These are phyloP conservation scores for Saccharomyces eubayanus DNA, from an alignment of 805 yeast genomes.

Conservation along the genomic window DNA sequence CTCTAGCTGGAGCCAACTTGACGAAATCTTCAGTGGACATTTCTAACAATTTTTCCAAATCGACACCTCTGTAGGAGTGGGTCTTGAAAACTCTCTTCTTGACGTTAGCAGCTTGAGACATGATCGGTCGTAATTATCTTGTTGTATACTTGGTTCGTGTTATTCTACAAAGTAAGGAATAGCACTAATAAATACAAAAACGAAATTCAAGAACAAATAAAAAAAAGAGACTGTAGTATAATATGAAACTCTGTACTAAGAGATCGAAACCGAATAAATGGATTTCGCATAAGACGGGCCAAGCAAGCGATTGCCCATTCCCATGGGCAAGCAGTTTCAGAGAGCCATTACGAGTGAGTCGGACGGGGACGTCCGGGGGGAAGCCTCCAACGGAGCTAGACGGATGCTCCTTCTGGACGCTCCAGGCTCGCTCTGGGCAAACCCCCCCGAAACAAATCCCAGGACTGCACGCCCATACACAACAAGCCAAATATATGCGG, in stretches of 20 bases:
- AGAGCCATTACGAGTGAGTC: neutral
- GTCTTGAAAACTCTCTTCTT: conserved; percentile 91
- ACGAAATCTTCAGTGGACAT: conserved; percentile 94
- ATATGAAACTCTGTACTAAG: neutral
- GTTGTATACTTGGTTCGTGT: conserved; percentile 1
- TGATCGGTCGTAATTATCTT: conserved; percentile 2
- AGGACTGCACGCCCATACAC: neutral
- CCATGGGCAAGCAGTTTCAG: neutral
- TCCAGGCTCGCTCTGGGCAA: neutral
- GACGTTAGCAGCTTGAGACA: conserved; percentile 32
- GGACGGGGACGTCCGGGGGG: neutral
- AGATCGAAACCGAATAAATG: neutral
- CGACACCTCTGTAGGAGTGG: conserved; percentile 98
- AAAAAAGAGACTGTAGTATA: neutral
- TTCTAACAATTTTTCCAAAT: conserved; percentile 86
- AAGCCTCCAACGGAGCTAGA: neutral
- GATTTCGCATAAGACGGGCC: neutral
- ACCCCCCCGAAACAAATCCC: neutral
- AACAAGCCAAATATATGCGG: neutral
- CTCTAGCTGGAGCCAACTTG: conserved; percentile 95
- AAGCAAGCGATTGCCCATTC: neutral
- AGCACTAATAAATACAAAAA: neutral
- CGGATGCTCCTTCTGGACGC: neutral
- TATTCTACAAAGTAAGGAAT: neutral
- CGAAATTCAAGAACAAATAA: neutral